These are phyloP conservation scores for Millerago galiae DNA, from an alignment of 805 yeast genomes.

Conservation along the genomic window DNA sequence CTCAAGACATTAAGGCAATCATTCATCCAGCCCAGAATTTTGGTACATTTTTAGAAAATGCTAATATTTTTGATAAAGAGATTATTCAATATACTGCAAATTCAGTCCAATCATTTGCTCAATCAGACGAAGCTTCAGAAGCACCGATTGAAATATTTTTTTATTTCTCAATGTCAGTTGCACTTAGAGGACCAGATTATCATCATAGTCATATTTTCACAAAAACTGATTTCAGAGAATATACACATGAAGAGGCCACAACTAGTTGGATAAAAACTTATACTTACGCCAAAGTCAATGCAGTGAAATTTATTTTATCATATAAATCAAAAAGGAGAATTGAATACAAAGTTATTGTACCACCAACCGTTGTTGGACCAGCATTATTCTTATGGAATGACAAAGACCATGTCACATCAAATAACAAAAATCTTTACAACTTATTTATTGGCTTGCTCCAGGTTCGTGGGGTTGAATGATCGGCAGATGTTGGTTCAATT, in stretches of 20 bases:
- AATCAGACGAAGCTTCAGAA: constrained; percentile 2
- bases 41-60: constrained; percentile 1
- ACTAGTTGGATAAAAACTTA: constrained; percentile 2
- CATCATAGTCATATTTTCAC: constrained; percentile 3
- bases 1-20: background rate
- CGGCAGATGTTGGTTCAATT: constrained; percentile 8
- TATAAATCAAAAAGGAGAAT: constrained; percentile 3
- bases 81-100: constrained; percentile 4
- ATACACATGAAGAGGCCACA: constrained; percentile 1
- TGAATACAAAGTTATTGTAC: constrained; percentile 8
- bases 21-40: constrained; percentile 10
- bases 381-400: constrained; percentile 2
- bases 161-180: constrained; percentile 8
- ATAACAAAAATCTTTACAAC: background rate
- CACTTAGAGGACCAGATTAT: constrained; percentile 6
- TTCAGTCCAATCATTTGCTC: constrained; percentile 2
- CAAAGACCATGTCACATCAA: background rate
- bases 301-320: constrained; percentile 1
- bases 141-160: constrained; percentile 9
- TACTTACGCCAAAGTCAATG: constrained; percentile 9
- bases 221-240: constrained; percentile 2
- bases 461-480: constrained; percentile 7
- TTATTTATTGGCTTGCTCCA: background rate
- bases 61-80: constrained; percentile 2
- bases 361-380: constrained; percentile 10